phyloP scores from a whole-genome alignment of 192 early-diverging fungal species.

The Coemansia sp. region DNA sequence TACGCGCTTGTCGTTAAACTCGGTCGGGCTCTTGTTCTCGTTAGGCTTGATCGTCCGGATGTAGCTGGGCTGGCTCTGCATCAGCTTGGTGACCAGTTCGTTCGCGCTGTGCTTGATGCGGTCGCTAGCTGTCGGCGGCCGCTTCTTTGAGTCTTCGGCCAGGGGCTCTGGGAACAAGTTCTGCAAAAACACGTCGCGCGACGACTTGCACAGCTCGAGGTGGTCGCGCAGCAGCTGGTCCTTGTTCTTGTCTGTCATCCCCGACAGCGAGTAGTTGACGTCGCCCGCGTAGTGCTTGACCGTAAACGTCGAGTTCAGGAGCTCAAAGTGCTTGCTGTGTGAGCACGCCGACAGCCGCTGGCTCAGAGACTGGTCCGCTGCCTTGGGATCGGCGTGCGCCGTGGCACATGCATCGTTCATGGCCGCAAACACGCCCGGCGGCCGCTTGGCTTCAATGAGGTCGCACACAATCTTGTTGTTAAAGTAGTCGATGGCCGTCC shows the following conservation, averaged over 20 bases:
- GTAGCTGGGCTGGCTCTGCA: conserved; percentile 94
- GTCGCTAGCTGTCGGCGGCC: conserved; percentile 96
- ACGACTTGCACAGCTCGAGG: conserved; percentile 78
- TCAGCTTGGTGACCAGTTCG: conserved; percentile 88
- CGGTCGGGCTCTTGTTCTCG: conserved; percentile 85
- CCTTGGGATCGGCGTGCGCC: conserved; percentile 87
- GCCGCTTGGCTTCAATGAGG: conserved; percentile 93
- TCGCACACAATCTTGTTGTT: conserved; percentile 99
- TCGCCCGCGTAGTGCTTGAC: conserved; percentile 96
- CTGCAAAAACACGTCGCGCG: conserved; percentile 71
- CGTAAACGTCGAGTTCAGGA: conserved; percentile 68
- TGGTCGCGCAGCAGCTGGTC: conserved; percentile 94
- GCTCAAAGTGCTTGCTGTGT: conserved; percentile 72
- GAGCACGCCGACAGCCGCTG: conserved; percentile 65
- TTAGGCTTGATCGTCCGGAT: conserved; percentile 98
- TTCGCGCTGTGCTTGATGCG: conserved; percentile 88
- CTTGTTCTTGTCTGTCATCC: conserved; percentile 98
- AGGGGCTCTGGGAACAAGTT: conserved; percentile 88
- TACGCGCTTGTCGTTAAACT: conserved; percentile 89
- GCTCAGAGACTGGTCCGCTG: conserved; percentile 71
- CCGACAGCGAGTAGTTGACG: conserved; percentile 85
- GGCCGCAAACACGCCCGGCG: conserved; percentile 88
- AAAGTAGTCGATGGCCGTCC: conserved; percentile 99
- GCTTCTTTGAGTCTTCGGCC: conserved; percentile 84
- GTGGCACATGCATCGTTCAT: conserved; percentile 98